These are phyloP conservation scores for Rutidosis leptorrhynchoides DNA, from an alignment of 129 eudicot species.

Conservation along the genomic window DNA sequence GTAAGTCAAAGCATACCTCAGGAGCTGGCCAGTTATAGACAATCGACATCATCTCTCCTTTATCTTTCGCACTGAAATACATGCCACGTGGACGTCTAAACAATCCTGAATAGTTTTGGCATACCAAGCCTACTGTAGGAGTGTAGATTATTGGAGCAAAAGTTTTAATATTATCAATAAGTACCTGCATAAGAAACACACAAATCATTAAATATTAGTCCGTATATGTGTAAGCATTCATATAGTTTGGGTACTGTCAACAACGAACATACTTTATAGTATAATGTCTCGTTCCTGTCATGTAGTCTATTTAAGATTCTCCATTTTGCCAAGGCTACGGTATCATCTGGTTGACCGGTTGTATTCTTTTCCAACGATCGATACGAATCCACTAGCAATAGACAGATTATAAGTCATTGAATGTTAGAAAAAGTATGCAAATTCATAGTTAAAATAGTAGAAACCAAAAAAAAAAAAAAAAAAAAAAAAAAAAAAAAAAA, in stretches of 20 bases:
- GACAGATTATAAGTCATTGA: too few species aligned
- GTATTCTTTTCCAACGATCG: conserved; percentile 91
- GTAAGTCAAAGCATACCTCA: conserved; percentile 43
- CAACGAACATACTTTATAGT: conserved; percentile 71
- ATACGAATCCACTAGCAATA: conserved; percentile 76
- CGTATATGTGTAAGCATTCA: conserved; percentile 1
- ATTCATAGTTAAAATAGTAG: not conserved
- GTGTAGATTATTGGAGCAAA: conserved; percentile 98
- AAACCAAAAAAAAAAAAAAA: conserved; percentile 1
- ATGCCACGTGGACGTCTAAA: conserved; percentile 99
- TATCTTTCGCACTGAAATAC: conserved; percentile 99
- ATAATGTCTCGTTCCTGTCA: conserved; percentile 95
- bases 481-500: conserved; percentile 5
- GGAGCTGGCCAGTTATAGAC: conserved; percentile 96
- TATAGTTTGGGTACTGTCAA: conserved; percentile 10
- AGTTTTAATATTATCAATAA: conserved; percentile 85
- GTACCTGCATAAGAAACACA: conserved; percentile 52
- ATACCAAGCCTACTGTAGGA: conserved; percentile 96
- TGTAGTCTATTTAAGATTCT: conserved; percentile 94
- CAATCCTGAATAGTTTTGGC: conserved; percentile 98
- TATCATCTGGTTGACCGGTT: conserved; percentile 55
- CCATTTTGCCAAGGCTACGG: conserved; percentile 84
- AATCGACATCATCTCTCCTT: conserved; percentile 99
- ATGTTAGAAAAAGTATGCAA: not conserved
- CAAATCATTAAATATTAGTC: conserved; percentile 8